Base-by-base conservation (phyloP, 306 rosid species). In the Pachyrhizus erosus region DNA sequence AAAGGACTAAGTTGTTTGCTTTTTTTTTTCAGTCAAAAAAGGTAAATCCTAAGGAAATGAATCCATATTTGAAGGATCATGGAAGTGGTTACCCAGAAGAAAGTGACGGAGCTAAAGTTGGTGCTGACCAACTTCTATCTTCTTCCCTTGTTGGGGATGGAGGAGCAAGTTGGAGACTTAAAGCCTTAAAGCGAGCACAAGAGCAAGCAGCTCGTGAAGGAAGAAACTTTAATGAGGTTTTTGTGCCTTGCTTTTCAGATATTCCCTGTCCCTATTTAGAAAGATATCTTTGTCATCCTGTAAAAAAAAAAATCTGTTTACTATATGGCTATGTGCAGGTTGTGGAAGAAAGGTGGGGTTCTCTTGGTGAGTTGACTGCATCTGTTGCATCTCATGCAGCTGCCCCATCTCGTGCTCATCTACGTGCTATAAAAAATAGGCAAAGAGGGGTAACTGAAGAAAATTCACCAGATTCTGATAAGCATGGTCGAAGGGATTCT, bases 161-260 rank as follows among this genome's bases (percentile, higher is more conserved):
- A 68, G 99, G 98, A 21, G 97, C 97, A 42, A 96, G 97, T 84
- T 96, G 99, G 99, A 93, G 96, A 83, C 93, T 91, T 58, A 96
- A 96, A 91, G 99, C 99, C 15, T 80, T 92, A 90, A 96, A 93
- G 79, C 98, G 99, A 45, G 97, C 99, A 24, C 88, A 91, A 87
- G 97, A 96, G 84, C 98, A 93, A 87, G 97, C 97, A 65, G 87
- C 91, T 76, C 89, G 97, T 76, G 97, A 93, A 70, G 98, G 98
- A 34, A 84, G 88, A 21, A 82, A 71, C 78, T 79, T 89, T 62
- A 80, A 89, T 0, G 90, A 93, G 93, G 99, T 87, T 84, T 80
- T 73, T 68, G 45, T 82, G 55, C 23, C 34, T 70, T 78, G 43
- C 43, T 85, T 80, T 85, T 55, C 24, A 73, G 7, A 79, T 83